phyloP scores from a whole-genome alignment of 2,329 filamentous ascomycete genomes.

The Penicillium sp. region DNA sequence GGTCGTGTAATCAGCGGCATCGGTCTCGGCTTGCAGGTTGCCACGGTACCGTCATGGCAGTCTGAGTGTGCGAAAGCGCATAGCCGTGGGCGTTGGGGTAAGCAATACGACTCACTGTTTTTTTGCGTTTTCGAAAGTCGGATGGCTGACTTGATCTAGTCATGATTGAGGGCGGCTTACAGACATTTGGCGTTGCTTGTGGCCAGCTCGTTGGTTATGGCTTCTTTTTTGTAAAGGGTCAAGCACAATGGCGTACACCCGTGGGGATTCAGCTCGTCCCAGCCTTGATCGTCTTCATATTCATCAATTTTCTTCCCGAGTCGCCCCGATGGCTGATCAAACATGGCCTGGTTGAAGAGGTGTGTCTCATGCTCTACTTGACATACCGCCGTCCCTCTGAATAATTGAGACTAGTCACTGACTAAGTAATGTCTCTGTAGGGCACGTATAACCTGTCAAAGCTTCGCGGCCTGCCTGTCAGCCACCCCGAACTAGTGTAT shows the following conservation, averaged over 20 bases:
- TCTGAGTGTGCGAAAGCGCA: constrained; percentile 10
- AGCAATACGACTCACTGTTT: no score
- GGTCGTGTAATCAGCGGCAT: constrained; percentile 5
- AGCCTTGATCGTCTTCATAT: background rate
- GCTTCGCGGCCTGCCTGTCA: constrained; percentile 3
- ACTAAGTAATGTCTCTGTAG: background rate
- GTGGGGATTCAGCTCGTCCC: background rate
- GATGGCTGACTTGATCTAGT: background rate
- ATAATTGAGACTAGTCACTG: background rate
- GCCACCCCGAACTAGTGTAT: constrained; percentile 3
- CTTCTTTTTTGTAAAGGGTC: constrained; percentile 11
- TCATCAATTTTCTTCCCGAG: constrained; percentile 1
- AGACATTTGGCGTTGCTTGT: background rate
- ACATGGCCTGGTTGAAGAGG: constrained; percentile 1
- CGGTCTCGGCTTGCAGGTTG: constrained; percentile 7
- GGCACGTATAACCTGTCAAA: constrained; percentile 8
- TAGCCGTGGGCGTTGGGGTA: constrained; percentile 11
- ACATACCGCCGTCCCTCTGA: background rate
- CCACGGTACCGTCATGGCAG: constrained; percentile 8
- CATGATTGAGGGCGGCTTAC: background rate
- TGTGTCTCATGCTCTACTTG: background rate
- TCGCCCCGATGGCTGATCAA: constrained; percentile 2
- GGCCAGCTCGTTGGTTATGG: constrained; percentile 4
- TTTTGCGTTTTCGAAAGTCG: no score
- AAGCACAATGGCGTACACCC: constrained; percentile 5